phyloP scores from a whole-genome alignment of 1,284 basidiomycete genomes.

The Trichosporon asahii region DNA sequence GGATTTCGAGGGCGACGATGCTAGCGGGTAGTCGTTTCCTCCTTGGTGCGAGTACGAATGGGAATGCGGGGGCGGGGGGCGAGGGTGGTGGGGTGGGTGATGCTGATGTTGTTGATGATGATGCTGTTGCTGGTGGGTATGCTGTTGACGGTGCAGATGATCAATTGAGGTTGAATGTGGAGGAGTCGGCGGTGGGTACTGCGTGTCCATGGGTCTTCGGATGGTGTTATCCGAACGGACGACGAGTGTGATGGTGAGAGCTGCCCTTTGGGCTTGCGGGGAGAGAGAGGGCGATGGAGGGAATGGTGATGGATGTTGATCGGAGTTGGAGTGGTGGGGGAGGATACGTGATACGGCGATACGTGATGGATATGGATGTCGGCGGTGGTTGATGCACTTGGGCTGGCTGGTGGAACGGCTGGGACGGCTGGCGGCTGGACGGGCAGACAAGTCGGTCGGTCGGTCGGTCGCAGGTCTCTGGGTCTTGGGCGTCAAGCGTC shows the following conservation, averaged over 20 bases:
- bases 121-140: neutral
- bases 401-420: neutral
- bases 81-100: slow-evolving; percentile 1
- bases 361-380: slow-evolving; percentile 9
- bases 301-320: slow-evolving; percentile 10
- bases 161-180: slow-evolving; percentile 11
- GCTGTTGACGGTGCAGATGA: slow-evolving; percentile 7
- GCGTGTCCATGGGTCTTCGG: slow-evolving; percentile 20
- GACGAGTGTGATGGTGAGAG: slow-evolving; percentile 5
- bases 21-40: neutral
- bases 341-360: neutral
- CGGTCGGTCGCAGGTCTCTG: neutral
- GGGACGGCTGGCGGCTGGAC: neutral
- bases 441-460: no score
- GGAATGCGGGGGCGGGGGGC: neutral
- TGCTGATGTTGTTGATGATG: neutral
- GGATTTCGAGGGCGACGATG: slow-evolving; percentile 8
- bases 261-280: slow-evolving; percentile 3
- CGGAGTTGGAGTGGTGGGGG: neutral
- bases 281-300: slow-evolving; percentile 11
- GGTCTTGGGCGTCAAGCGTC: neutral
- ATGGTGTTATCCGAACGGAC: slow-evolving; percentile 17
- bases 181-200: slow-evolving; percentile 14
- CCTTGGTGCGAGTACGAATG: neutral
- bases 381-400: neutral